Evolutionary conservation across 2,329 filamentous ascomycete genomes (phyloP).

Genomic region (Fusarium bactridioides): DNA sequence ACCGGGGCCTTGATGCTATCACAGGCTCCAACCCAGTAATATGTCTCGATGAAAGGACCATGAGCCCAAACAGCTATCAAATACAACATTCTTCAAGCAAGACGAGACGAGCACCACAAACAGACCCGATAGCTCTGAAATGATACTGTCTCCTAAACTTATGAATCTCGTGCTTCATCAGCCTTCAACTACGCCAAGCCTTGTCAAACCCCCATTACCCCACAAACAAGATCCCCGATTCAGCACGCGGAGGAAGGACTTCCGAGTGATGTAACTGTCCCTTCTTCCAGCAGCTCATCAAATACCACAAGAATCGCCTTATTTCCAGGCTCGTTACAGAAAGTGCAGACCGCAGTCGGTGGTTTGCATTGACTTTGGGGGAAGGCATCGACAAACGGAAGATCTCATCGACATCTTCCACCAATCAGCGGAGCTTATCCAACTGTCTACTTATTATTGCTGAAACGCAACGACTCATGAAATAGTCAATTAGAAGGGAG

Average conservation of each 20-base stretch:
- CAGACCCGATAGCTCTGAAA: background rate
- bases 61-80: background rate
- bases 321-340: background rate
- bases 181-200: no score
- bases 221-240: background rate
- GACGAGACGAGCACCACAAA: no score
- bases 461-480: background rate
- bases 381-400: background rate
- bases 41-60: background rate
- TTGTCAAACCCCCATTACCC: background rate
- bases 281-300: background rate
- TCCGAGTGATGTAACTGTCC: background rate
- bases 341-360: background rate
- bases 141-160: accelerated
- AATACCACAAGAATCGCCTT: background rate
- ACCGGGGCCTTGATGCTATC: accelerated
- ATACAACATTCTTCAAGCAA: background rate
- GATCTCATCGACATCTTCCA: background rate
- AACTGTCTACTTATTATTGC: accelerated
- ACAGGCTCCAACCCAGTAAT: no score
- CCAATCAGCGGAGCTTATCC: background rate
- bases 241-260: background rate
- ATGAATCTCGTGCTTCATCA: background rate
- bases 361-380: background rate
- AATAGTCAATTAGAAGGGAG: accelerated